phyloP scores from a whole-genome alignment of 2,329 filamentous ascomycete species.

The Cladosporium sp. region DNA sequence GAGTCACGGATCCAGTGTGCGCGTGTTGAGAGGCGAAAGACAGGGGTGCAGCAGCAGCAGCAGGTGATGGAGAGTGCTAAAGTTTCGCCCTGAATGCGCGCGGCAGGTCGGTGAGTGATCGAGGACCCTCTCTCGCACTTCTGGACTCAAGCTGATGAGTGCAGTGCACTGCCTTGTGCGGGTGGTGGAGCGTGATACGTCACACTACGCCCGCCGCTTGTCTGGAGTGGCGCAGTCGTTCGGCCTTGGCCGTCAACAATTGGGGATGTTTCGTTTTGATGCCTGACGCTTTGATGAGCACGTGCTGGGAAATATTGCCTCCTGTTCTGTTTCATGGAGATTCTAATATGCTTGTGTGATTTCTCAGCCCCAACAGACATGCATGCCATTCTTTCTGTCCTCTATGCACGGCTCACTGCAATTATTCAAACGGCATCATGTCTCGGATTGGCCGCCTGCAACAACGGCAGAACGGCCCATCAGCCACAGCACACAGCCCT shows the following conservation, averaged over 20 bases:
- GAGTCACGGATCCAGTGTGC: neutral
- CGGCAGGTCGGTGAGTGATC: neutral
- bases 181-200: neutral
- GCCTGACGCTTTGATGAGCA: neutral
- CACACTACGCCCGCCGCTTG: neutral
- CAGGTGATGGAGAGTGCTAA: neutral
- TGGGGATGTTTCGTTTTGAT: neutral
- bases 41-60: neutral
- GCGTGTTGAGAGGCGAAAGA: neutral
- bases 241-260: neutral
- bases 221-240: neutral
- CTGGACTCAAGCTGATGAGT: neutral
- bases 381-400: no score
- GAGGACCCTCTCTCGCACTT: neutral
- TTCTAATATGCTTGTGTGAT: no score
- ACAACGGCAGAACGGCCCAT: neutral
- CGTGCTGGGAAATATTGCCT: no score
- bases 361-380: no score
- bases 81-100: neutral
- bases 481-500: slow-evolving; percentile 1
- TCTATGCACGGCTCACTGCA: no score
- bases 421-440: neutral
- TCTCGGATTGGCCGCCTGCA: neutral
- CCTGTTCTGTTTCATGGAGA: no score
- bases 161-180: neutral